Base-by-base conservation (phyloP, 169 alveolate genomes). In the Plasmodium chabaudi region DNA sequence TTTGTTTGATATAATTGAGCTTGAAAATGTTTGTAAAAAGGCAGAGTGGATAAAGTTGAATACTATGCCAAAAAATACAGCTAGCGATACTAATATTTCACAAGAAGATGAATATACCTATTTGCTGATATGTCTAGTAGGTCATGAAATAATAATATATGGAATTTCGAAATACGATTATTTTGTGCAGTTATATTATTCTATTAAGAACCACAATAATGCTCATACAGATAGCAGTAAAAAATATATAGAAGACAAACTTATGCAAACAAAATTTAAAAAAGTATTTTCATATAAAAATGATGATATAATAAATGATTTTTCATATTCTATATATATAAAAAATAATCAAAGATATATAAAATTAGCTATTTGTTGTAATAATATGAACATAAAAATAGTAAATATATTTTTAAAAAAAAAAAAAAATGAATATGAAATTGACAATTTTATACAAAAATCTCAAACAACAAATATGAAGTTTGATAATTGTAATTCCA, bases 41-140 rank as follows among this genome's bases (percentile, higher is more conserved):
- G 27, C 53, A n/a, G 74, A 63, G 25, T 77, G 88, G 88, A 23
- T 77, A 49, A 77, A 77, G 44, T 44, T 77, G 19, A 67, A 44
- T 49, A 0, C 19, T 5, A 12, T 34, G 4, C 4, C 42, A 34
- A 34, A 34, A 34, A 69, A 55, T 27, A 60, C 10, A 69, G 15
- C 13, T 46, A 5, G 6, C 15, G 13, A 51, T 21, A 21, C n/a
- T n/a, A 51, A 67, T 21, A 9, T 4, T 25, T 12, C 73, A 9
- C 3, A 9, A 27, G 4, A 64, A 27, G 17, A 67, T 19, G 75
- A 21, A 69, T 56, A 77, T 44, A 65, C 65, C 1, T 44, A 77
- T 25, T 59, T 77, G 34, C 46, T 77, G 34, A 27, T 77, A 39
- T 77, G 88, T 46, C 23, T 39, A 77, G 9, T 63, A 19, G 88